Evolutionary conservation across 306 rosid genomes (phyloP).

Genomic region (Cucurbita moschata): DNA sequence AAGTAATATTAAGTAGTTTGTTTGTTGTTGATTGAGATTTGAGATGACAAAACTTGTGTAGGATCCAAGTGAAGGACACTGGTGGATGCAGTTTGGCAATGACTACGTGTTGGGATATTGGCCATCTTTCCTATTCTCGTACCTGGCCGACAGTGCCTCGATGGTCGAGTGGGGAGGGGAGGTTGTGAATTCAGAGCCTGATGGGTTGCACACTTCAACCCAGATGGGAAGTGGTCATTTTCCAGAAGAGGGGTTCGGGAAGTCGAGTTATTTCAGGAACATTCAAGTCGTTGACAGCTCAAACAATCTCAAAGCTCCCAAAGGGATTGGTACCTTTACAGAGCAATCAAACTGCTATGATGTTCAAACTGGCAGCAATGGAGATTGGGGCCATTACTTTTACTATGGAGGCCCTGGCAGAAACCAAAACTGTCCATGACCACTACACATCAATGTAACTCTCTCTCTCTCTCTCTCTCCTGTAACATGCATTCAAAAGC

Average conservation of each 20-base stretch:
- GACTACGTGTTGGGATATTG: slow-evolving; percentile 80
- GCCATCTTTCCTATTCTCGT: slow-evolving; percentile 94
- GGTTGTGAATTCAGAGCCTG: slow-evolving; percentile 73
- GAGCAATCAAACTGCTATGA: slow-evolving; percentile 91
- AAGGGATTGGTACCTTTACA: slow-evolving; percentile 73
- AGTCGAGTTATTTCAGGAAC: slow-evolving; percentile 80
- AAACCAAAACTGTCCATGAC: slow-evolving; percentile 58
- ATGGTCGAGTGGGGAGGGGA: slow-evolving; percentile 99
- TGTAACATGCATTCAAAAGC: slow-evolving; percentile 6
- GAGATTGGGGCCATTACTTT: slow-evolving; percentile 96
- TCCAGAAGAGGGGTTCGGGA: slow-evolving; percentile 93
- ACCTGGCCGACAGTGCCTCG: slow-evolving; percentile 85
- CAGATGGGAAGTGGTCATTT: slow-evolving; percentile 95
- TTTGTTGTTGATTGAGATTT: background rate
- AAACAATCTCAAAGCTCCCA: slow-evolving; percentile 94
- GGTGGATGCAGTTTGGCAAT: slow-evolving; percentile 99
- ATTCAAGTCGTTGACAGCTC: slow-evolving; percentile 85
- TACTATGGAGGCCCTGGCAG: slow-evolving; percentile 99
- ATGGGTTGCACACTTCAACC: slow-evolving; percentile 80
- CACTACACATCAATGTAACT: background rate
- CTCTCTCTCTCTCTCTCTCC: background rate
- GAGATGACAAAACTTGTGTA: slow-evolving; percentile 4
- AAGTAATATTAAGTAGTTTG: background rate
- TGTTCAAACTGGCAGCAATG: slow-evolving; percentile 79
- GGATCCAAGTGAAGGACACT: slow-evolving; percentile 96